Base-by-base conservation (phyloP, 257 asterid genomes). In the Thymus mandschuricus region DNA sequence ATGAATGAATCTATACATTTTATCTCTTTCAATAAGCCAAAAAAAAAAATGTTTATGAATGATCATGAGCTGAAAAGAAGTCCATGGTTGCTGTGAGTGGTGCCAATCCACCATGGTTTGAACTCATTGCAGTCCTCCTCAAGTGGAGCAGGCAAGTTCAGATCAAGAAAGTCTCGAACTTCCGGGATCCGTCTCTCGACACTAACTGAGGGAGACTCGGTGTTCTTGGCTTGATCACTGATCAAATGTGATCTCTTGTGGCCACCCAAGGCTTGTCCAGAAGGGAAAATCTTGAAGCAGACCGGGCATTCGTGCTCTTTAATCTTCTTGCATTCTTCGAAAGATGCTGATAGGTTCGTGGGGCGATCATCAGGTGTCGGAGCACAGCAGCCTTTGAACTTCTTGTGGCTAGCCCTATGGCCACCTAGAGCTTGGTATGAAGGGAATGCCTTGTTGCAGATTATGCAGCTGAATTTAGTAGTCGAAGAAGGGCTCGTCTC, bases 261-360 rank as follows among this genome's bases (percentile, higher is more conserved):
- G 15, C 97, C 97, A 49, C 97, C 97, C 66, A 91, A 79, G 35
- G 96, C 96, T 80, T 91, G 96, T 9, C 95, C 96, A 29, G 96
- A 89, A 68, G 84, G 56, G 80, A 89, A 89, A 67, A 75, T 75
- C 72, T 74, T 89, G 81, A 76, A 83, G 81, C 96, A 89, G 79
- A 91, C 81, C 50, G 93, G 96, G 65, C 95, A 91, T 27, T 84
- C 86, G 30, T 82, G 91, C n/a, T 73, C 87, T 74, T 84, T 88
- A 1, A 21, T 34, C 13, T 74, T 79, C 79, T 80, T 87, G n/a
- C 60, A 56, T 64, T 44, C 70, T 0, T 73, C 11, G 8, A 38
- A 4, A 15, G 46, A 46, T 21, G 45, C 66, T 74, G 61, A 64
- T 64, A n/a, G 68, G 56, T 50, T 80, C 72, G 62, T 12, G 2